Percentiles rank a stretch among this genome's conserved stretches.
phyloP scores from a whole-genome alignment of 192 early-diverging fungal species.

The Dimargaris xerosporica region DNA sequence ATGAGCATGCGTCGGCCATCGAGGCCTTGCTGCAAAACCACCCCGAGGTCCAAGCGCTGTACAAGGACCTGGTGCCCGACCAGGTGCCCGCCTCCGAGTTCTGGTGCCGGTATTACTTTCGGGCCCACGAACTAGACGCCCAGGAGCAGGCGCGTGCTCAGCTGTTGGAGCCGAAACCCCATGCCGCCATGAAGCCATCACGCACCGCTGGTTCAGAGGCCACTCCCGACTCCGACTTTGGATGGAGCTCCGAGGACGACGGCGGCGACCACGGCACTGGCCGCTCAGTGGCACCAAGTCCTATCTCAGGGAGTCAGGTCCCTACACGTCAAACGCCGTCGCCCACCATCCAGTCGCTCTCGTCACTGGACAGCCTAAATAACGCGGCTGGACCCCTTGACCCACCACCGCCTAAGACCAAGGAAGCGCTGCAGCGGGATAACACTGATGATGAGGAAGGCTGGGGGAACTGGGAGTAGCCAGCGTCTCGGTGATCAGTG shows the following conservation, averaged over 20 bases:
- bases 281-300: too few relatives aligned
- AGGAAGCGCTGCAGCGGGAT: not conserved
- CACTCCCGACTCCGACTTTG: too few relatives aligned
- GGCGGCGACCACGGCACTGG: too few relatives aligned
- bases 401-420: not conserved
- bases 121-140: not conserved
- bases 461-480: slow-evolving; percentile 6
- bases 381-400: too few relatives aligned
- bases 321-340: too few relatives aligned
- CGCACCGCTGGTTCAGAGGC: too few relatives aligned
- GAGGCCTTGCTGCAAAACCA: not conserved
- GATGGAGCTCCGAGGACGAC: too few relatives aligned
- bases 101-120: slow-evolving; percentile 3
- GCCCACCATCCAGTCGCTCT: too few relatives aligned
- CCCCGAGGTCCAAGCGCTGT: not conserved
- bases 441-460: not conserved
- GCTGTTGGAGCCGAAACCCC: not conserved
- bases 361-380: too few relatives aligned
- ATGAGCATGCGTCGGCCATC: not conserved
- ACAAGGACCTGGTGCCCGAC: not conserved
- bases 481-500: not conserved
- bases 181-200: too few relatives aligned
- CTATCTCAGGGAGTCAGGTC: too few relatives aligned
- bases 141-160: not conserved
- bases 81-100: not conserved